phyloP scores from a whole-genome alignment of 2,329 filamentous ascomycete species.

The Xylariaceae sp. region DNA sequence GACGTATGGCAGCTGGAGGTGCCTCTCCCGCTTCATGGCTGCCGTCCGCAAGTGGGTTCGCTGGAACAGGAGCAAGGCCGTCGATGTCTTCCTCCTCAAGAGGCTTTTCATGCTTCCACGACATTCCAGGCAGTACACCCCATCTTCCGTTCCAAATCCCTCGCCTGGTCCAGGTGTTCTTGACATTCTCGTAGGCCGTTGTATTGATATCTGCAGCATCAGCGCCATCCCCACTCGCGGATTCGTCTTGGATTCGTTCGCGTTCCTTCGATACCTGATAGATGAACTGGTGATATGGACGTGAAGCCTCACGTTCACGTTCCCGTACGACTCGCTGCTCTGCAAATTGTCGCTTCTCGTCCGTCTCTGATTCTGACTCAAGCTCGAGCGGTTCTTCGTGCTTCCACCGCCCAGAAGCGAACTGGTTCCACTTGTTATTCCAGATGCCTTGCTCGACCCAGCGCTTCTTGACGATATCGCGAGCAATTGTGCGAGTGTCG shows the following conservation, averaged over 20 bases:
- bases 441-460: constrained; percentile 35
- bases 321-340: neutral
- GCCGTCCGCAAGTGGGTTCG: no score
- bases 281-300: constrained; percentile 23
- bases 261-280: constrained; percentile 19
- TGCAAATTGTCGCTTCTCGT: neutral
- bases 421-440: constrained; percentile 22
- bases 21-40: no score
- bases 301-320: constrained; percentile 24
- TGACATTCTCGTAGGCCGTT: constrained; percentile 18
- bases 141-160: constrained; percentile 24
- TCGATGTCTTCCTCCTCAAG: no score
- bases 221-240: neutral
- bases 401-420: constrained; percentile 10
- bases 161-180: constrained; percentile 4
- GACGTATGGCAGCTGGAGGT: no score
- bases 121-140: constrained; percentile 28
- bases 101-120: constrained; percentile 23
- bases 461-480: constrained; percentile 17
- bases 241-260: constrained; percentile 2
- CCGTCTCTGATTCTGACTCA: neutral
- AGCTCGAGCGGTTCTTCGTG: constrained; percentile 16
- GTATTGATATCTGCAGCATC: constrained; percentile 15
- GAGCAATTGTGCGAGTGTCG: neutral
- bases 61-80: no score